Conservation (phyloP, 176 grass and related monocot genomes). For the Leersia perrieri region DNA sequence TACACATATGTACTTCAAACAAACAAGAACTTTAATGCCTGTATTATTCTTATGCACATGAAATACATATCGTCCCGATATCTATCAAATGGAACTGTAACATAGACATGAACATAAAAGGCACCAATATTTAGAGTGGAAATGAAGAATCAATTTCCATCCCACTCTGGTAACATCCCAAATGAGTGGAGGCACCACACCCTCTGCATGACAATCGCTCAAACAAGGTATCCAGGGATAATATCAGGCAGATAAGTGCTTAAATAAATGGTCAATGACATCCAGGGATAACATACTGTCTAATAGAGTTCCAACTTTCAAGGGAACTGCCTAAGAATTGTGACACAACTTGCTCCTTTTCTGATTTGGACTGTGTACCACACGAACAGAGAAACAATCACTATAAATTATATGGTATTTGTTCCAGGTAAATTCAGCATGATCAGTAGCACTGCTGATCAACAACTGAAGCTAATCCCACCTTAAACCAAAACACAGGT, state of each 20-base stretch:
- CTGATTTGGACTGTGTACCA: background rate
- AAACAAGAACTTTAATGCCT: background rate
- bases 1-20: background rate
- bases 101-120: too few relatives aligned
- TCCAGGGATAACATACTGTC: background rate
- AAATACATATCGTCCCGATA: constrained; percentile 16
- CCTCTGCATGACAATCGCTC: background rate
- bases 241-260: background rate
- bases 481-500: background rate
- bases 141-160: background rate
- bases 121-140: background rate
- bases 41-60: background rate
- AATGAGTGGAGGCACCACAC: background rate
- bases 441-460: background rate
- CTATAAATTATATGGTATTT: background rate
- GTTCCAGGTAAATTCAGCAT: background rate
- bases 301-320: background rate
- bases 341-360: background rate
- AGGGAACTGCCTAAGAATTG: background rate
- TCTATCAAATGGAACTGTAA: too few relatives aligned
- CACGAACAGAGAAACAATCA: background rate
- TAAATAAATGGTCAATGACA: background rate
- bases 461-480: background rate
- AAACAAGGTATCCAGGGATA: constrained; percentile 11
- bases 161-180: background rate